A percentile compares a stretch with the other conserved stretches of the same genome.
These are phyloP conservation scores for Pyrenopolyporus hunteri DNA, from an alignment of 495 filamentous ascomycete genomes.

Conservation along the genomic window DNA sequence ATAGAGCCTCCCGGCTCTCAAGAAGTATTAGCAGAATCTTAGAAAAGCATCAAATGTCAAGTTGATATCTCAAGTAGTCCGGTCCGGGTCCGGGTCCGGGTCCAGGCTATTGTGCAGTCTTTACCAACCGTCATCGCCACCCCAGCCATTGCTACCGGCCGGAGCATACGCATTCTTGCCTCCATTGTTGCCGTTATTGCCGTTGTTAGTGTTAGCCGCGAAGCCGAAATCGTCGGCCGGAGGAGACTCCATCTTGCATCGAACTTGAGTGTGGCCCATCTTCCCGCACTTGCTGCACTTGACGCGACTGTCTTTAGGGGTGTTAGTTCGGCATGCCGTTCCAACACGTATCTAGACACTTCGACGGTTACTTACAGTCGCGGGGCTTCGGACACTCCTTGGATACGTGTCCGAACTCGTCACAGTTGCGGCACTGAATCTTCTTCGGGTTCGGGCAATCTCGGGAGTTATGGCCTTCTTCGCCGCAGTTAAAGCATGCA, in stretches of 20 bases:
- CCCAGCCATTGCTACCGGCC: not conserved
- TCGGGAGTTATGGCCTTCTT: slow-evolving; percentile 48
- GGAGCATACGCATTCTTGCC: not conserved
- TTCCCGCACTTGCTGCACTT: slow-evolving; percentile 78
- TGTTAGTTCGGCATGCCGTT: slow-evolving; percentile 40
- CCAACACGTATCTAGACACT: not conserved
- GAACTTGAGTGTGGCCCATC: slow-evolving; percentile 71
- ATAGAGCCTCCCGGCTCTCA: not conserved
- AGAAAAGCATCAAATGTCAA: no score
- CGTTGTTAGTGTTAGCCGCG: not conserved
- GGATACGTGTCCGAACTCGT: slow-evolving; percentile 69
- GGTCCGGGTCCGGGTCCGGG: no score
- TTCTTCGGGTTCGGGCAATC: slow-evolving; percentile 55
- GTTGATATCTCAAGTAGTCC: no score
- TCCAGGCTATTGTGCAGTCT: not conserved
- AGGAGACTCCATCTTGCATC: slow-evolving; percentile 57
- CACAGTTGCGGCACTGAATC: slow-evolving; percentile 77
- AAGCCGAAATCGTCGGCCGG: not conserved
- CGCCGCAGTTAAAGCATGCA: slow-evolving; percentile 68
- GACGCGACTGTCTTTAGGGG: slow-evolving; percentile 60
- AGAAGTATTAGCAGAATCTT: not conserved
- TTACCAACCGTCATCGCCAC: not conserved
- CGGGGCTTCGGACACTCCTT: slow-evolving; percentile 78
- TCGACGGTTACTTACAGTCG: slow-evolving; percentile 60
- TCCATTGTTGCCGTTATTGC: not conserved